Conservation (phyloP, 208 protist species). For the Wallacemonas sp. region DNA sequence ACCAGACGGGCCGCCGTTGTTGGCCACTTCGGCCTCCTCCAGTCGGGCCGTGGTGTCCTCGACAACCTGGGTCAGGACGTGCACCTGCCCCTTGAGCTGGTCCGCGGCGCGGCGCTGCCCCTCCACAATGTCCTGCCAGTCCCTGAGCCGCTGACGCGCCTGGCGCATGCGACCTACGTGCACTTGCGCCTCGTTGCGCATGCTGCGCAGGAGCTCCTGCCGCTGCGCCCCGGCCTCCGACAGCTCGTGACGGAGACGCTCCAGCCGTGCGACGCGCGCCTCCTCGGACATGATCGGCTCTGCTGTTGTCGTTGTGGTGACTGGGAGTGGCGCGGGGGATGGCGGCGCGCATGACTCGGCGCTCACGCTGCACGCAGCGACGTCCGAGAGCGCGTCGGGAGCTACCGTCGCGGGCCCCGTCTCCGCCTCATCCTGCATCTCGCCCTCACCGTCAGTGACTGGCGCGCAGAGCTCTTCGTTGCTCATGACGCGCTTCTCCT, state of each 20-base stretch:
- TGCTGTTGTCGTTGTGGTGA: neutral
- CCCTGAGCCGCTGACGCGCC: constrained; percentile 47
- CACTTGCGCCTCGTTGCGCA: constrained; percentile 30
- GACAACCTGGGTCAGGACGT: constrained; percentile 32
- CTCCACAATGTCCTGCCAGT: constrained; percentile 57
- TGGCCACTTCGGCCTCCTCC: constrained; percentile 20
- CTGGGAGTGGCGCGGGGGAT: too few relatives aligned
- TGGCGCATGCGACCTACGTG: constrained; percentile 44
- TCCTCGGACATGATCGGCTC: neutral
- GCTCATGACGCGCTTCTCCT: too few relatives aligned
- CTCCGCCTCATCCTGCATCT: too few relatives aligned
- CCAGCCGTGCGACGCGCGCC: constrained; percentile 11
- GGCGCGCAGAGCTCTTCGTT: too few relatives aligned
- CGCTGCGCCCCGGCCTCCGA: constrained; percentile 19
- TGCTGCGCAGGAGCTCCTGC: constrained; percentile 6
- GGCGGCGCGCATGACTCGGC: too few relatives aligned
- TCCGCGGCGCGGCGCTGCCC: constrained; percentile 25
- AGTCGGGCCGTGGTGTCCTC: constrained; percentile 33
- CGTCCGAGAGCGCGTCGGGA: too few relatives aligned
- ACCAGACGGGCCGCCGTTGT: neutral
- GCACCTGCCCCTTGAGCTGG: constrained; percentile 37
- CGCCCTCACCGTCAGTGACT: too few relatives aligned
- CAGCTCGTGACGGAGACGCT: constrained; percentile 28
- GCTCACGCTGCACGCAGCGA: too few relatives aligned
- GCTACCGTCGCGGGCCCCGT: too few relatives aligned